Percentiles rank a stretch among this genome's conserved stretches.
Evolutionary conservation across 140 eudicot species (phyloP).

Genomic region (Cichorium intybus): DNA sequence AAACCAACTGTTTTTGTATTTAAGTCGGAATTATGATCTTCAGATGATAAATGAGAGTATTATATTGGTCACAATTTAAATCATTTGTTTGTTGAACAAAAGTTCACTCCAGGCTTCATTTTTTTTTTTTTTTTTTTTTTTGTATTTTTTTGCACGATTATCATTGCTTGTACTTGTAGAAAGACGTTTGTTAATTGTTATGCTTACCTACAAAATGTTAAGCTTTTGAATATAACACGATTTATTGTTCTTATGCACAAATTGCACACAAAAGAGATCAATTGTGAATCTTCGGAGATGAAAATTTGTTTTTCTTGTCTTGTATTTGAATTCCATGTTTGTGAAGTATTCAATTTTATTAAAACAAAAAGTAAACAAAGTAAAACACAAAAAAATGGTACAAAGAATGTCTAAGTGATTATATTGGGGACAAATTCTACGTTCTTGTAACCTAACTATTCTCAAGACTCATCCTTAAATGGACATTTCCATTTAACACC

Average conservation of each 20-base stretch:
- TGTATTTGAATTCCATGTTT: too few relatives aligned
- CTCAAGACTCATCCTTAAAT: not conserved
- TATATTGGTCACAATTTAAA: conserved; percentile 9
- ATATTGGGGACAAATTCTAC: conserved; percentile 3
- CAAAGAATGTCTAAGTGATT: conserved; percentile 8
- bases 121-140: conserved; percentile 25
- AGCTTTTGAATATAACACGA: conserved; percentile 1
- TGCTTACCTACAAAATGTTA: not conserved
- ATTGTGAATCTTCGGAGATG: too few relatives aligned
- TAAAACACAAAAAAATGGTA: conserved; percentile 1
- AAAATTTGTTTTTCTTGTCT: too few relatives aligned
- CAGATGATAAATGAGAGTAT: conserved; percentile 3
- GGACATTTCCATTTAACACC: not conserved
- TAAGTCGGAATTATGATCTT: conserved; percentile 11
- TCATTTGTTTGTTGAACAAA: conserved; percentile 12
- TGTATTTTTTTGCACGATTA: conserved; percentile 14
- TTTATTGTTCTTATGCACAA: not conserved
- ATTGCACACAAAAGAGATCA: too few relatives aligned
- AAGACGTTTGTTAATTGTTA: conserved; percentile 5
- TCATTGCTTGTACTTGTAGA: conserved; percentile 12
- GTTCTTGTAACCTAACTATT: conserved; percentile 2
- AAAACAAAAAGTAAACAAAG: not conserved
- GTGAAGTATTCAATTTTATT: too few relatives aligned
- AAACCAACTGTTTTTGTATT: conserved; percentile 23
- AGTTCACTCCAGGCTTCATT: conserved; percentile 9